Conservation (phyloP, 2,329 filamentous ascomycete species). For the Colletotrichum tabaci region DNA sequence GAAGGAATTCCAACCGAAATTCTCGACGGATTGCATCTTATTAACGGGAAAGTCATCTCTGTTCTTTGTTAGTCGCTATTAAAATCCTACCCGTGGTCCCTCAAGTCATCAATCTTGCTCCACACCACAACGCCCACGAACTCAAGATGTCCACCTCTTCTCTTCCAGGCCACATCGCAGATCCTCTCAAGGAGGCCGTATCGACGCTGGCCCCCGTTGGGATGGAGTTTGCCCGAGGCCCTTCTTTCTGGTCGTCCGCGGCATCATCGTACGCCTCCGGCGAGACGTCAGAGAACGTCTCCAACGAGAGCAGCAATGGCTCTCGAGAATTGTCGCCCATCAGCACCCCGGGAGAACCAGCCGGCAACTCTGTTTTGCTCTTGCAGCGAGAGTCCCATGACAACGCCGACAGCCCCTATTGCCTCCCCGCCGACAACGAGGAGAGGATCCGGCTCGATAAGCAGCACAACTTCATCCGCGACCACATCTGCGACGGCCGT, state of each 20-base stretch:
- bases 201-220: not conserved
- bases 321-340: not conserved
- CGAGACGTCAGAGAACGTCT: not conserved
- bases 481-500: constrained; percentile 8
- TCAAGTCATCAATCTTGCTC: not conserved
- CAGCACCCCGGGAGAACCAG: not conserved
- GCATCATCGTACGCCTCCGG: not conserved
- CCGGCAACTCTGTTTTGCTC: not conserved
- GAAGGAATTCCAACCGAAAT: too few relatives aligned
- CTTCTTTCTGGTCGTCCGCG: not conserved
- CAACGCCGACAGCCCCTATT: constrained; percentile 1
- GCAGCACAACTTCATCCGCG: constrained; percentile 7
- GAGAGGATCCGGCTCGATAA: constrained; percentile 6
- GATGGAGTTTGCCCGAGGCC: not conserved
- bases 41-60: too few relatives aligned
- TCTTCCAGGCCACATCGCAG: not conserved
- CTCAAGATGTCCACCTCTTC: not conserved
- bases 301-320: not conserved
- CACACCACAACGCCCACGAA: not conserved
- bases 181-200: not conserved
- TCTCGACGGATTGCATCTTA: not conserved
- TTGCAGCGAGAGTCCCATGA: not conserved
- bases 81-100: not conserved
- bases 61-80: too few relatives aligned
- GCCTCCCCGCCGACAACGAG: constrained; percentile 4